phyloP scores from a whole-genome alignment of 2,329 filamentous ascomycete species.

The Cryphonectria carpinicola region DNA sequence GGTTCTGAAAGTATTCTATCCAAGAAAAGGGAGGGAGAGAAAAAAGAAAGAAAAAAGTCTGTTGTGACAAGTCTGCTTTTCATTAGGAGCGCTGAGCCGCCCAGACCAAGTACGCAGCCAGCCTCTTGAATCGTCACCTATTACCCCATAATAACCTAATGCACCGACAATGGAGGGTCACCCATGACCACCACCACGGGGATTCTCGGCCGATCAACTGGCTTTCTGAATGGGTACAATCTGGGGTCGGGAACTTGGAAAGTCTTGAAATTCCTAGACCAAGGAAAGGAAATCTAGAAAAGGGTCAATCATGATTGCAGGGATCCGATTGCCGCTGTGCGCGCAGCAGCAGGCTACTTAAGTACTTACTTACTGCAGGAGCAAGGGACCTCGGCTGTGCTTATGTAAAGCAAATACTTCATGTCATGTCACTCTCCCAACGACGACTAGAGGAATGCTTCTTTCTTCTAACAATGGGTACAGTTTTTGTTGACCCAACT shows the following conservation, averaged over 20 bases:
- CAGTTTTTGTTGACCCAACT: neutral
- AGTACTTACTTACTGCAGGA: neutral
- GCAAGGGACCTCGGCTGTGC: neutral
- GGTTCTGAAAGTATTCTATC: neutral
- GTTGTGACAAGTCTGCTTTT: neutral
- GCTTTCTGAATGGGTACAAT: neutral
- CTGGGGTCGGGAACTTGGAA: neutral
- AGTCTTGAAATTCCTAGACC: neutral
- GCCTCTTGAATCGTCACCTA: constrained; percentile 17
- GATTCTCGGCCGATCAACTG: neutral
- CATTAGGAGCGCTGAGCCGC: constrained; percentile 2
- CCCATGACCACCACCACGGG: neutral
- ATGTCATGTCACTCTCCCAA: neutral
- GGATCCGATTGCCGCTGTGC: constrained; percentile 11
- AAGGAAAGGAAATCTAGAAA: neutral
- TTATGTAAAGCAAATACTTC: constrained; percentile 14
- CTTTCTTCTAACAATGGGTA: neutral
- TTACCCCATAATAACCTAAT: constrained; percentile 31
- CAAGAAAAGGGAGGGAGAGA: no score
- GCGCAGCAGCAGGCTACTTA: neutral
- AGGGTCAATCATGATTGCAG: neutral
- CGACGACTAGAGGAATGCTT: neutral
- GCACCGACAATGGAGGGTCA: neutral
- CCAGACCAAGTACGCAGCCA: neutral
- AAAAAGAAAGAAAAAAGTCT: neutral